A percentile compares a stretch with the other conserved stretches of the same genome.
phyloP scores from a whole-genome alignment of 805 yeast genomes.

The Peterozyma toletana region DNA sequence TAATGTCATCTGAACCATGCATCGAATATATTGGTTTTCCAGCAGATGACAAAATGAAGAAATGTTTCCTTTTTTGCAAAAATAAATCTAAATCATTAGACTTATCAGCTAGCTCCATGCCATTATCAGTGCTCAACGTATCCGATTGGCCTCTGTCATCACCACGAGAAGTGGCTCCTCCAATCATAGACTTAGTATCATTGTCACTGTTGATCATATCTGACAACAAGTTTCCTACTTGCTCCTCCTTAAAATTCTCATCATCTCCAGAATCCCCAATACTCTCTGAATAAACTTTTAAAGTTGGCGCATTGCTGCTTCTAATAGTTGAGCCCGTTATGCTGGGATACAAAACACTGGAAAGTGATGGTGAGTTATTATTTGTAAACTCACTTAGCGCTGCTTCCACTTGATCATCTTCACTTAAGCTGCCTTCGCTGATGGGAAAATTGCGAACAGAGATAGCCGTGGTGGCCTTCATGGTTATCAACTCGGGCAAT shows the following conservation, averaged over 20 bases:
- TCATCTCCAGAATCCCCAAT: conserved; percentile 14
- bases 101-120: conserved; percentile 19
- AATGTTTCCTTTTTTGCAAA: conserved; percentile 48
- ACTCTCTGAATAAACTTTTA: conserved; percentile 18
- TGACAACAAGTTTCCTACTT: conserved; percentile 6
- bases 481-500: conserved; percentile 5
- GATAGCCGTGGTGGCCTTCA: conserved; percentile 4
- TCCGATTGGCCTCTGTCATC: conserved; percentile 5
- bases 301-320: conserved; percentile 18
- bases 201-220: conserved; percentile 3
- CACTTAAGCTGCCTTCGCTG: neutral
- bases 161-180: neutral
- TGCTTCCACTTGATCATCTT: neutral
- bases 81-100: conserved; percentile 21
- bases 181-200: conserved; percentile 5
- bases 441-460: neutral
- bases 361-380: conserved; percentile 1
- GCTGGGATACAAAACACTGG: neutral
- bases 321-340: neutral
- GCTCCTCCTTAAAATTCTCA: conserved; percentile 10
- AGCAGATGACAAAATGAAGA: conserved; percentile 72
- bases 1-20: conserved; percentile 62
- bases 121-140: conserved; percentile 6
- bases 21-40: conserved; percentile 85
- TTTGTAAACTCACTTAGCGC: neutral